These are phyloP conservation scores for Alternaria brassicae DNA, from an alignment of 2,329 filamentous ascomycete genomes.

Conservation along the genomic window DNA sequence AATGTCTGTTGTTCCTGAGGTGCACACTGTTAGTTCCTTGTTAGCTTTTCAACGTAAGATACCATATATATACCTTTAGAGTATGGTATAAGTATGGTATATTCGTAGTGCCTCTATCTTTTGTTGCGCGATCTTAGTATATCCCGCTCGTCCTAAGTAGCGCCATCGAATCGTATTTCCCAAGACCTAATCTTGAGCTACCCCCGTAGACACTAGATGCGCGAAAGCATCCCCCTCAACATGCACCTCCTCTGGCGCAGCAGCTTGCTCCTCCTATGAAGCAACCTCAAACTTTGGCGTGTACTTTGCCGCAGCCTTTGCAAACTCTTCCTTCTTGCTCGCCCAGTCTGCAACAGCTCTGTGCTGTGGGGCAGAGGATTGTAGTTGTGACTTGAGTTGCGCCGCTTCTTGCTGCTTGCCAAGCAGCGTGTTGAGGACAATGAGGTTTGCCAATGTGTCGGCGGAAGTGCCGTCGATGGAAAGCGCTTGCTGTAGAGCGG, in stretches of 20 bases:
- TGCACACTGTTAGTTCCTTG: too few species aligned
- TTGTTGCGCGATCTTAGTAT: too few species aligned
- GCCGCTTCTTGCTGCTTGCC: slow-evolving; percentile 69
- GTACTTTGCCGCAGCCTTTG: slow-evolving; percentile 86
- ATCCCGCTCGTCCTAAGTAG: too few species aligned
- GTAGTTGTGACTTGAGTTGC: slow-evolving; percentile 62
- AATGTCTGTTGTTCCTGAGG: too few species aligned
- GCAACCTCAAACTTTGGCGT: slow-evolving; percentile 74
- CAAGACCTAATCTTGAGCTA: neutral
- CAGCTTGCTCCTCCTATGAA: slow-evolving; percentile 10
- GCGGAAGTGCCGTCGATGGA: slow-evolving; percentile 74
- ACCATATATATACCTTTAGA: too few species aligned
- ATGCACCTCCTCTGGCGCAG: neutral
- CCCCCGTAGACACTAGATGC: neutral
- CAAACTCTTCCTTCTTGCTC: slow-evolving; percentile 88
- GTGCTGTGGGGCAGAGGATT: slow-evolving; percentile 70
- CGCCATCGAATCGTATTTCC: too few species aligned
- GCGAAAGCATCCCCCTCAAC: neutral
- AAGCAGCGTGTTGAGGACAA: slow-evolving; percentile 78
- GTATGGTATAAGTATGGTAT: too few species aligned
- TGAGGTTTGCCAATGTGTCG: slow-evolving; percentile 80
- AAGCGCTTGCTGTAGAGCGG: slow-evolving; percentile 80
- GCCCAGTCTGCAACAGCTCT: slow-evolving; percentile 74
- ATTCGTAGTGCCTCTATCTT: too few species aligned
- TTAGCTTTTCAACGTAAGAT: too few species aligned